Conservation (phyloP, 2,329 filamentous ascomycete species). For the Diaporthe sp. region DNA sequence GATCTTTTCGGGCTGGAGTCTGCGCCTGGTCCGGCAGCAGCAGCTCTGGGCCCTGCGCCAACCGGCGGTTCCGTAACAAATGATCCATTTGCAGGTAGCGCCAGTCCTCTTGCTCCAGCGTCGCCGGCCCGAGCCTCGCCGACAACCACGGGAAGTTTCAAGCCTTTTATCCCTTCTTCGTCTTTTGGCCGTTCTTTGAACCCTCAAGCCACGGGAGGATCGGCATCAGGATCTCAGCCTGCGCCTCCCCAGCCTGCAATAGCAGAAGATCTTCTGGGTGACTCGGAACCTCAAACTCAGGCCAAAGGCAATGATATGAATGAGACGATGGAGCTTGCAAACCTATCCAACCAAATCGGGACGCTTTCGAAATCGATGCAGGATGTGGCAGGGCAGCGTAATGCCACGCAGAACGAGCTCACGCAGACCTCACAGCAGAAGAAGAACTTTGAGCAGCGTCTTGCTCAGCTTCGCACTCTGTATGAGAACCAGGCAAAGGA, state of each 20-base stretch:
- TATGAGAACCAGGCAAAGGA: conserved; percentile 96
- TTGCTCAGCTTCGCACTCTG: conserved; percentile 86
- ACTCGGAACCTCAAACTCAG: conserved; percentile 80
- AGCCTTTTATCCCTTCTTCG: conserved; percentile 92
- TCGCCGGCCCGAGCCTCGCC: conserved; percentile 67
- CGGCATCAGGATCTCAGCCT: conserved; percentile 58
- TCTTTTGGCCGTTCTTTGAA: conserved; percentile 89
- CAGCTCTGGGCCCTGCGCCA: conserved; percentile 72
- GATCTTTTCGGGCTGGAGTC: conserved; percentile 95
- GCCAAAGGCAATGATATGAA: conserved; percentile 88
- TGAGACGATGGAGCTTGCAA: conserved; percentile 93
- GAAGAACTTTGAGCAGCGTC: conserved; percentile 89
- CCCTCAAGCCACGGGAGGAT: conserved; percentile 80
- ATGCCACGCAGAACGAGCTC: conserved; percentile 83
- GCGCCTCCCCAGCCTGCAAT: conserved; percentile 47
- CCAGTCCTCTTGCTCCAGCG: conserved; percentile 61
- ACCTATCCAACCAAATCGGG: conserved; percentile 95
- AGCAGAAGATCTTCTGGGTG: conserved; percentile 89
- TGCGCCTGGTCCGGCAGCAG: conserved; percentile 62
- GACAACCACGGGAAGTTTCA: conserved; percentile 72
- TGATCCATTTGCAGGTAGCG: conserved; percentile 73
- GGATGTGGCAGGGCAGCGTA: conserved; percentile 87
- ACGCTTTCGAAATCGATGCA: conserved; percentile 95
- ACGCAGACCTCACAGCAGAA: conserved; percentile 88
- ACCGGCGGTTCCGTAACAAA: conserved; percentile 77